phyloP scores from a whole-genome alignment of 768 basidiomycete genomes.

The Lentinula edodes region DNA sequence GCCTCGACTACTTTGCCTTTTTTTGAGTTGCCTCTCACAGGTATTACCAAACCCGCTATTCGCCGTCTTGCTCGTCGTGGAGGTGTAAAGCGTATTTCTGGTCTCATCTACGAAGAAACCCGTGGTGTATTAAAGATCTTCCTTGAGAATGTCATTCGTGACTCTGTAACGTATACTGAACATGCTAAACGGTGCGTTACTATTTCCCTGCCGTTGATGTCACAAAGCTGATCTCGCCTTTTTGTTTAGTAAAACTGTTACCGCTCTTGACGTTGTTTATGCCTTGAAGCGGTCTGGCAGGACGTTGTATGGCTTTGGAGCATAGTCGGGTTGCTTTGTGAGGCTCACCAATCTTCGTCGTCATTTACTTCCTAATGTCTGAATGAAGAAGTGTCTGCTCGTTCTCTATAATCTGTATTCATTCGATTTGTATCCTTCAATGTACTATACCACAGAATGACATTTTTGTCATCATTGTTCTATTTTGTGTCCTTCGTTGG shows the following conservation, averaged over 20 bases:
- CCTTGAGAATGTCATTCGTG: slow-evolving; percentile 5
- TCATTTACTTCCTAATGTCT: neutral
- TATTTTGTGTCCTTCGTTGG: too few species aligned
- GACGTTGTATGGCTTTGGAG: slow-evolving; percentile 5
- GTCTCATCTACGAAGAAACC: slow-evolving; percentile 6
- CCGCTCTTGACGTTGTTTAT: slow-evolving; percentile 6
- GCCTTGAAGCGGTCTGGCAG: slow-evolving; percentile 6
- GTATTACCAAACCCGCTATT: slow-evolving; percentile 8
- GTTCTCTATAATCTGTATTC: neutral
- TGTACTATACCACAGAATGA: neutral
- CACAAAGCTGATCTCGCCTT: neutral
- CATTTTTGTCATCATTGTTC: too few species aligned
- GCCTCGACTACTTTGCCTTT: neutral
- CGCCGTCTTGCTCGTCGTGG: slow-evolving; percentile 8
- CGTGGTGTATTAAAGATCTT: slow-evolving; percentile 5
- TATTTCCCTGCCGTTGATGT: neutral
- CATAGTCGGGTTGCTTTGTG: neutral
- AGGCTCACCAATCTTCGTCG: neutral
- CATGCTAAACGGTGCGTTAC: slow-evolving; percentile 5
- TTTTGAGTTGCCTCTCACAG: neutral
- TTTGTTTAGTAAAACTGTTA: slow-evolving; percentile 2
- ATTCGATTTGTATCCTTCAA: neutral
- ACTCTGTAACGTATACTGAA: slow-evolving; percentile 7
- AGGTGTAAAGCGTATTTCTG: slow-evolving; percentile 7
- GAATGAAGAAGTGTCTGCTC: neutral